Evolutionary conservation across 495 filamentous ascomycete species (phyloP), one percentile per base, ranked within the genome.

Genomic region (Immersiella caudata): DNA sequence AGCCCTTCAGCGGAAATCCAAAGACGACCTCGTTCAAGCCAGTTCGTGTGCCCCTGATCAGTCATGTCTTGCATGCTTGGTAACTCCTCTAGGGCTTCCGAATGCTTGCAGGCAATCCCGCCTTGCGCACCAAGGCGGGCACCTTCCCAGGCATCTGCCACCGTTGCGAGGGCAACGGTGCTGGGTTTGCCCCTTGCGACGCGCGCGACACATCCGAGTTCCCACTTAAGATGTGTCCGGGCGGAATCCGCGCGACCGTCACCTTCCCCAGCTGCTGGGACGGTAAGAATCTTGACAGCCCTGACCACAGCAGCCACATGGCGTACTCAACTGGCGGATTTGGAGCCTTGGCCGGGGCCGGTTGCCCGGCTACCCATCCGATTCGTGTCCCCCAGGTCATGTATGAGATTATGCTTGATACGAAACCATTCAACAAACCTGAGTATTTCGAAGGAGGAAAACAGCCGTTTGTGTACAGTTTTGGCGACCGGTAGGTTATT

Each of bases 61-160:
- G 8, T 2, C 22, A 21, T 62, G n/a, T n/a, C n/a, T n/a, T n/a
- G n/a, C n/a, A n/a, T n/a, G n/a, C n/a, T n/a, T n/a, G n/a, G n/a
- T n/a, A n/a, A n/a, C n/a, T n/a, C n/a, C n/a, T n/a, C n/a, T 6
- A 64, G 62, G 87, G 85, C 25, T 88, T 91, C 70, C 90, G 89
- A 56, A 92, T 93, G 88, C 64, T 92, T 9, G 83, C 88, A 36
- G 91, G 91, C 26, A 79, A 90, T 70, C 80, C 88, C 0, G 75
- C 69, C 60, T 69, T 73, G 4, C 69, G 76, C 29, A 71, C 66
- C 12, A 55, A 54, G 29, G 14, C 40, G 3, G 62, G 72, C 57
- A 74, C 74, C 29, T 79, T 69, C 62, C 73, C 74, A 11, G 76
- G 79, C 59, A 66, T 79, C 69, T 76, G 56, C 36, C 72, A 54